Evolutionary conservation across 768 basidiomycete genomes (phyloP).

Genomic region (Leccinum barrowsii): DNA sequence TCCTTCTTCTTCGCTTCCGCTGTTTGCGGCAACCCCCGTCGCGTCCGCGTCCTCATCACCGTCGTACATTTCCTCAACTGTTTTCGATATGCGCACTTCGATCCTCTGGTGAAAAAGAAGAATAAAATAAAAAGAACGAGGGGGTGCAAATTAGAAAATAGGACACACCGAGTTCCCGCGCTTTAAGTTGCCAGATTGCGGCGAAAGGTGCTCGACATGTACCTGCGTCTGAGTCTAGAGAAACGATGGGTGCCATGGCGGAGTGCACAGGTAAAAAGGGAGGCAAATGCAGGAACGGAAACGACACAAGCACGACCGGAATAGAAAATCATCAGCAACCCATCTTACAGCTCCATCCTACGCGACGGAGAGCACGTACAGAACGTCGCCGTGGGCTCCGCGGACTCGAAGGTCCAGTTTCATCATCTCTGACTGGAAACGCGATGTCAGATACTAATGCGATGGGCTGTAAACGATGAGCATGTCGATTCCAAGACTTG

Average conservation of each 20-base stretch:
- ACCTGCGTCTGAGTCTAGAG: not conserved
- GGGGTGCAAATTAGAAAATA: not conserved
- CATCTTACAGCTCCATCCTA: not conserved
- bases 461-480: conserved; percentile 3
- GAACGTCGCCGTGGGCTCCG: not conserved
- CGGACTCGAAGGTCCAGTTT: not conserved
- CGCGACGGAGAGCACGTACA: not conserved
- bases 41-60: not conserved
- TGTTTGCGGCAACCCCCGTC: not conserved
- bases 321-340: not conserved
- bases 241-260: not conserved
- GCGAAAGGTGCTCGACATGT: not conserved
- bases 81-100: conserved; percentile 19
- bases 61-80: conserved; percentile 17
- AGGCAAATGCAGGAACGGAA: not conserved
- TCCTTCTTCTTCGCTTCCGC: not conserved
- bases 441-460: not conserved
- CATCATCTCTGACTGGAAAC: not conserved
- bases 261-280: no score
- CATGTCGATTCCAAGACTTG: not conserved
- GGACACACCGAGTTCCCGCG: conserved; percentile 9
- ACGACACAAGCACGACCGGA: not conserved
- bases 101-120: not conserved
- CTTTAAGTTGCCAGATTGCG: not conserved
- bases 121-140: not conserved